Base-by-base conservation (phyloP, 179 eudicot genomes). In the Carnegiea gigantea region DNA sequence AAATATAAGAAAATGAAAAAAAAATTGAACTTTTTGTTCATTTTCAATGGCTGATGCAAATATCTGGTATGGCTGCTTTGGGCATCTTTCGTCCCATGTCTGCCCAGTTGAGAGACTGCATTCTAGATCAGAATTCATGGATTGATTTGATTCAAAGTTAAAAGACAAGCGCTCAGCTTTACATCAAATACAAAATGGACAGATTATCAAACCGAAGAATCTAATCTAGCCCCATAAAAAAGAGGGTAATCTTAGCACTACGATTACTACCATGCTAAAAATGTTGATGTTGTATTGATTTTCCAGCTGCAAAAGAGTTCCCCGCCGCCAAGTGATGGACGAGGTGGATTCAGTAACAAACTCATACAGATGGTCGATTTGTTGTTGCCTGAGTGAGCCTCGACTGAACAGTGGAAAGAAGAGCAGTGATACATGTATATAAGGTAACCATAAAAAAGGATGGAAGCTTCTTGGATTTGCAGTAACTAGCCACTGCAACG, bases 231-330 rank as follows among this genome's bases (percentile, higher is more conserved):
- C 48, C 48, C 9, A 2, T n/a, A 9, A 44, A 44, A 44, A 44
- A 44, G 48, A 2, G 48, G 64, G 59, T 15, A 53, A 11, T 53
- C 4, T 53, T 53, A 59, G 30, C 30, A 28, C 21, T 59, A n/a
- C 64, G 21, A 28, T 28, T 28, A 28, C 30, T 43, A 44, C 76
- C 43, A 53, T 49, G 4, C 48, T 44, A 9, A 78, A n/a, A 6
- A 14, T 77, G n/a, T 46, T 64, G 54, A 23, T 77, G 9, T 59
- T 40, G 43, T 24, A 21, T 46, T 73, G 48, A 65, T 51, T 79
- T 26, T 24, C 21, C 82, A 83, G 85, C 85, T 79, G 79, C 82
- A 65, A 76, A 78, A 65, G 76, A 75, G 21, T 75, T 83, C 24
- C 49, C 9, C 17, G 9, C 33, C 11, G 8, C 44, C 79, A 75